These are phyloP conservation scores for Coemansia sp. DNA, from an alignment of 192 early-diverging fungal species.

Conservation along the genomic window DNA sequence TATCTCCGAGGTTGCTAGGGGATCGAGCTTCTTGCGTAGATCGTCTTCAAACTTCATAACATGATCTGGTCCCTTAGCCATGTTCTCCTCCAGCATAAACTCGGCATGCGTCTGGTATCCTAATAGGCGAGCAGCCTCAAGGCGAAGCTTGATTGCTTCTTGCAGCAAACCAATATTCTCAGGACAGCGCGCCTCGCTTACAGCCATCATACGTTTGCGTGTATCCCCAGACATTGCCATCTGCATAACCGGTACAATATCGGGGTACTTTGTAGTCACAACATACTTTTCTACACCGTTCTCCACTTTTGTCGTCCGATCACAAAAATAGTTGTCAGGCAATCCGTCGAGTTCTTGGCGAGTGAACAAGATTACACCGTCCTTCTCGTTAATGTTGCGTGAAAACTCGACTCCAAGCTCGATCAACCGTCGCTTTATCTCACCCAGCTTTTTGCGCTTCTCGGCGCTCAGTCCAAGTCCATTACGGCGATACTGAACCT, in stretches of 20 bases:
- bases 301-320: constrained; percentile 44
- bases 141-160: constrained; percentile 56
- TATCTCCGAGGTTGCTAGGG: constrained; percentile 60
- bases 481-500: constrained; percentile 64
- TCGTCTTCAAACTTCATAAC: constrained; percentile 66
- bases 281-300: constrained; percentile 60
- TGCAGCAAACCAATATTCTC: constrained; percentile 63
- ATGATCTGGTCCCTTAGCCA: constrained; percentile 69
- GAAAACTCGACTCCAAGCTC: constrained; percentile 68
- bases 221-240: constrained; percentile 53
- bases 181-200: constrained; percentile 56
- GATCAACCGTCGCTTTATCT: constrained; percentile 61
- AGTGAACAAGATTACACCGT: constrained; percentile 47
- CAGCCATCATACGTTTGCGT: constrained; percentile 47
- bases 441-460: constrained; percentile 58
- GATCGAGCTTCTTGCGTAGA: constrained; percentile 56
- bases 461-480: constrained; percentile 65
- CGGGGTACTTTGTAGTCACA: constrained; percentile 73
- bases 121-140: constrained; percentile 57
- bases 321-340: constrained; percentile 63
- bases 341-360: constrained; percentile 67
- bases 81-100: constrained; percentile 71
- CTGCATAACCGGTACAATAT: constrained; percentile 49
- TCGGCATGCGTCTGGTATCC: constrained; percentile 71
- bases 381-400: constrained; percentile 64